Evolutionary conservation across 352 stramenopile genomes (phyloP), one percentile per base, ranked within the genome.

Genomic region (Hyaloperonospora brassicae): DNA sequence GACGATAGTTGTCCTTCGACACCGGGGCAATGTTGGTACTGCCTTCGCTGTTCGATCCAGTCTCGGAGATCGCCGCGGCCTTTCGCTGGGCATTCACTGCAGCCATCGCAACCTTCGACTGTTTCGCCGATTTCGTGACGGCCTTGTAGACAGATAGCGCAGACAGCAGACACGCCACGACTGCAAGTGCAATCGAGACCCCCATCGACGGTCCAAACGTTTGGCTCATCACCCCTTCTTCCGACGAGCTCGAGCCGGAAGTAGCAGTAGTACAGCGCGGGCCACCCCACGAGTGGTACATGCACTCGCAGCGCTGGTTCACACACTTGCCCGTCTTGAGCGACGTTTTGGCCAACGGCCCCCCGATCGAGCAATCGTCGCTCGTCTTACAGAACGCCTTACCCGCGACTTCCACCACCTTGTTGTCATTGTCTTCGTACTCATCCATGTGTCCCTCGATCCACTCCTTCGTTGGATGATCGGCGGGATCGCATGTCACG

Each of bases 401-500:
- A 1, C 72, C 72, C 0, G 64, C 42, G 0, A 82, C 72, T 23
- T 71, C 54, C 21, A 38, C 14, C 31, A 38, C 11, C 35, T 61
- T 51, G 50, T 86, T 86, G 48, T 78, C 71, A 24, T 63, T 35
- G 46, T 89, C 76, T 48, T 75, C 47, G 44, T 83, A 89, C 50
- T 81, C 68, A 23, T 70, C 56, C 0, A 72, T 52, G 35, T 76
- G 66, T 1, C 31, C 59, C 3, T 72, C 39, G 38, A 79, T 76
- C 66, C 67, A 79, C 30, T 69, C 24, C n/a, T 59, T 61, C 2
- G 69, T 76, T 8, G 69, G 69, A 31, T 79, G 67, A 13, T 34
- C 67, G 8, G 51, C 23, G 1, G 69, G 69, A 31, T 76, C 64
- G 23, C 69, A 79, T 7, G 60, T 66, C 11, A 72, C 12, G 1